Evolutionary conservation across 371 early-diverging fungal genomes (phyloP).

Genomic region (Mucor circinelloides): DNA sequence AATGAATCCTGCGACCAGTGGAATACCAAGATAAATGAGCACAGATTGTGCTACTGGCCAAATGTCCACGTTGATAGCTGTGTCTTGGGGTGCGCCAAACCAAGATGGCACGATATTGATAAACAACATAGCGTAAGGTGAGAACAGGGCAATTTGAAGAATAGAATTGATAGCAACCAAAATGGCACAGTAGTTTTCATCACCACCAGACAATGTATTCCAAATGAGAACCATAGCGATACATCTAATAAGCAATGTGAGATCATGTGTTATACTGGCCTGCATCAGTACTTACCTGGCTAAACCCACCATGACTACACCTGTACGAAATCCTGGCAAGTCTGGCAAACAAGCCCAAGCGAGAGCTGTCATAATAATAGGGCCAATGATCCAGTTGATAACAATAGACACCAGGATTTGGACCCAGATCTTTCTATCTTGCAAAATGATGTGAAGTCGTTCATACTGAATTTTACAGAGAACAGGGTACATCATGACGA

Average conservation of each 20-base stretch:
- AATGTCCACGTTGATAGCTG: constrained; percentile 45
- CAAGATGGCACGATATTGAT: constrained; percentile 56
- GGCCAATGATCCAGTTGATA: constrained; percentile 73
- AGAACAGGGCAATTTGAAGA: constrained; percentile 68
- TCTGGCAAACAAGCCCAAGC: constrained; percentile 78
- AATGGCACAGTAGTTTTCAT: constrained; percentile 68
- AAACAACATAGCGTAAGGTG: constrained; percentile 64
- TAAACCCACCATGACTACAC: constrained; percentile 75
- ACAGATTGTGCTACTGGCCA: constrained; percentile 65
- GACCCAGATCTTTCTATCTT: constrained; percentile 38
- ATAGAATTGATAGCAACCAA: constrained; percentile 73
- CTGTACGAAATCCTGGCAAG: constrained; percentile 67
- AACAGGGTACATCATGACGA: constrained; percentile 78
- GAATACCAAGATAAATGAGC: constrained; percentile 73
- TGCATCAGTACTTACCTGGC: constrained; percentile 37
- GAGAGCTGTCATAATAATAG: constrained; percentile 70
- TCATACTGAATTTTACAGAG: constrained; percentile 72
- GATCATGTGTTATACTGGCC: not conserved
- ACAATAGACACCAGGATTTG: constrained; percentile 59
- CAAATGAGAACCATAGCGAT: constrained; percentile 87
- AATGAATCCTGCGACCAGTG: constrained; percentile 60
- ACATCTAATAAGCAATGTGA: constrained; percentile 40
- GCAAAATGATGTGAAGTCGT: constrained; percentile 41
- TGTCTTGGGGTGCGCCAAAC: constrained; percentile 44
- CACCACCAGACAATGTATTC: constrained; percentile 71